phyloP scores from a whole-genome alignment of 805 yeast species.

The Myxozyma udenii region DNA sequence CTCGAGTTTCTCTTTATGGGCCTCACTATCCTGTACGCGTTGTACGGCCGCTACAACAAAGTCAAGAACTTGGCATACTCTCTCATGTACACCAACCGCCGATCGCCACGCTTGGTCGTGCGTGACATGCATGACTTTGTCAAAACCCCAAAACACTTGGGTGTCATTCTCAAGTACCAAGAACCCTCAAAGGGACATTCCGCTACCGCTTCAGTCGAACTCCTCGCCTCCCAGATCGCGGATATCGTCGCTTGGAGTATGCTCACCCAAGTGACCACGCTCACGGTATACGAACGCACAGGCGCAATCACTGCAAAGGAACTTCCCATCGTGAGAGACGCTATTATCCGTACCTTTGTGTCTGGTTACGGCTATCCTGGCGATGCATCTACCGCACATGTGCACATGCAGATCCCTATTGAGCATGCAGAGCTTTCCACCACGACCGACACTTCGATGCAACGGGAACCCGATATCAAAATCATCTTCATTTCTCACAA shows the following conservation, averaged over 20 bases:
- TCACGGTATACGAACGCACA: conserved; percentile 65
- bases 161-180: conserved; percentile 70
- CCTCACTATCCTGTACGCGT: conserved; percentile 24
- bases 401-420: conserved; percentile 14
- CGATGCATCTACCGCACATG: conserved; percentile 3
- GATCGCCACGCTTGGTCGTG: conserved; percentile 78
- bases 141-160: conserved; percentile 75
- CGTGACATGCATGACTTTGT: conserved; percentile 69
- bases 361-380: conserved; percentile 18
- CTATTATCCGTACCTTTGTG: conserved; percentile 16
- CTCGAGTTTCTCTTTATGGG: conserved; percentile 22
- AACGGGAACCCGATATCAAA: conserved; percentile 47
- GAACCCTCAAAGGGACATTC: conserved; percentile 88
- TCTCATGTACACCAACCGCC: conserved; percentile 32
- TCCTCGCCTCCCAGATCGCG: conserved; percentile 45
- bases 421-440: background rate
- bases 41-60: conserved; percentile 19
- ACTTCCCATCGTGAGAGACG: conserved; percentile 7
- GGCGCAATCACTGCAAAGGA: conserved; percentile 13
- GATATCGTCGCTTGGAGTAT: conserved; percentile 83
- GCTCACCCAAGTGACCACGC: conserved; percentile 69
- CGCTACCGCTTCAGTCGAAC: conserved; percentile 69
- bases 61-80: conserved; percentile 26
- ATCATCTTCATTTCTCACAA: conserved; percentile 64
- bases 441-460: conserved; percentile 20